Conservation (phyloP, 345 rosid genomes). For the Linum usitatissimum region DNA sequence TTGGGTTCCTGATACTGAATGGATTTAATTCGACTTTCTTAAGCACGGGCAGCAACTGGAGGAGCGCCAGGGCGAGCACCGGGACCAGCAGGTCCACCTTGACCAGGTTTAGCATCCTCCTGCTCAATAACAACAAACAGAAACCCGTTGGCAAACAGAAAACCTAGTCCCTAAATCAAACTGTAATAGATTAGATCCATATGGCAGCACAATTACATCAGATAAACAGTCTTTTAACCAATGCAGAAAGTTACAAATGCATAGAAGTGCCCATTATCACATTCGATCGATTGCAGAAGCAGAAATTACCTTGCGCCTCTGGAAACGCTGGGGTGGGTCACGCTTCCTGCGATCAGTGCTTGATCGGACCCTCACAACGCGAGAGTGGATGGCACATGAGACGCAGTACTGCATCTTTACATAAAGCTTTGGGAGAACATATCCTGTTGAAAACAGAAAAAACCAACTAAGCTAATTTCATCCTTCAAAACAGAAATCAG, state of each 20-base stretch:
- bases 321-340: constrained; percentile 75
- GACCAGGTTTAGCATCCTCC: neutral
- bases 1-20: no score
- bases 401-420: constrained; percentile 91
- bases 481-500: neutral
- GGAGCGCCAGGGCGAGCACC: neutral
- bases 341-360: constrained; percentile 62
- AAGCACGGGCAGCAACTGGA: neutral
- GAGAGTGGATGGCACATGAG: constrained; percentile 94
- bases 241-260: neutral
- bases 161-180: no score
- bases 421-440: constrained; percentile 67
- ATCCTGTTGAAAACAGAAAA: constrained; percentile 23
- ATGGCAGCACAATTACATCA: neutral
- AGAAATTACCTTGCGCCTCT: constrained; percentile 57
- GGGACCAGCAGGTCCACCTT: neutral
- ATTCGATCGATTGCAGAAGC: neutral
- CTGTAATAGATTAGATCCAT: no score
- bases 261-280: no score
- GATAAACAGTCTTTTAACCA: neutral
- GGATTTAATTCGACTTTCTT: no score
- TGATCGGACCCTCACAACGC: constrained; percentile 90
- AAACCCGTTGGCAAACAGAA: no score
- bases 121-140: neutral
- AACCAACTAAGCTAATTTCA: neutral